Conservation (phyloP, 768 basidiomycete species). For the Boletales sp. region DNA sequence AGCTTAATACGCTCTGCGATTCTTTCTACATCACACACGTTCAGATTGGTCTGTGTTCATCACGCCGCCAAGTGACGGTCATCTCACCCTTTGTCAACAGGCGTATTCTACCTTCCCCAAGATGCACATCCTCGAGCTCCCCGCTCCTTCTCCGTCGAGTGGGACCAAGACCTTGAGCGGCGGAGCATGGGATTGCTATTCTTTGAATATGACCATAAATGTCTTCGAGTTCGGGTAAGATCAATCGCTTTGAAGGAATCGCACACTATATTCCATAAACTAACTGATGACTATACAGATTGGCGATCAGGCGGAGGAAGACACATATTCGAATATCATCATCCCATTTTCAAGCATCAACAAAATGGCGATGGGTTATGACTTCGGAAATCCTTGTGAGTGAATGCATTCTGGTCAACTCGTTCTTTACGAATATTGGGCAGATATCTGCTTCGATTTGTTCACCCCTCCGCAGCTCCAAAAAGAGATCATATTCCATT, state of each 20-base stretch:
- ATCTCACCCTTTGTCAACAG: conserved; percentile 6
- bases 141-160: conserved; percentile 69
- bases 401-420: background rate
- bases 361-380: conserved; percentile 58
- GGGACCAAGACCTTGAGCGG: conserved; percentile 49
- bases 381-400: conserved; percentile 62
- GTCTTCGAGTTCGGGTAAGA: conserved; percentile 57
- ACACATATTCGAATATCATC: conserved; percentile 47
- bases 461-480: conserved; percentile 64
- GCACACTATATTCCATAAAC: background rate
- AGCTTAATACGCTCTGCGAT: conserved; percentile 40
- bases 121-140: conserved; percentile 26
- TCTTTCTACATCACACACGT: conserved; percentile 55
- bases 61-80: background rate
- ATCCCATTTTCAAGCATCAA: conserved; percentile 57
- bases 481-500: conserved; percentile 52
- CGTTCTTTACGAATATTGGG: conserved; percentile 8
- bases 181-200: conserved; percentile 50
- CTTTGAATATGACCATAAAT: conserved; percentile 68
- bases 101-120: conserved; percentile 27
- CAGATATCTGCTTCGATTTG: conserved; percentile 69
- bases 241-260: background rate
- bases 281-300: conserved; percentile 37
- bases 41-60: conserved; percentile 59
- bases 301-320: conserved; percentile 52